Conservation (phyloP, 805 yeast genomes). For the Candida montana region DNA sequence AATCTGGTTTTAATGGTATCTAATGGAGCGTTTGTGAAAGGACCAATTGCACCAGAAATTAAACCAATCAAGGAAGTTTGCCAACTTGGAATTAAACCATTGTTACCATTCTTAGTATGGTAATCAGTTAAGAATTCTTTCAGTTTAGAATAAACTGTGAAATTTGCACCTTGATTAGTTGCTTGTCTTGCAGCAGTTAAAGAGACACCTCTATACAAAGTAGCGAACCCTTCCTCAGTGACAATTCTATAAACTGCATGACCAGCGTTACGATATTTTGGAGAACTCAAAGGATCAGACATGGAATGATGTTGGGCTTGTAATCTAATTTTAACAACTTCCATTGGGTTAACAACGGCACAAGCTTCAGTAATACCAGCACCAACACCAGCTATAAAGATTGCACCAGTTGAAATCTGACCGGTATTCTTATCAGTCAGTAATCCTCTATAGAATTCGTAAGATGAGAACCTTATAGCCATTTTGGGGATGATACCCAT, state of each 20-base stretch:
- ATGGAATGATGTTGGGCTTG: slow-evolving; percentile 93
- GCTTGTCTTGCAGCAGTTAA: slow-evolving; percentile 98
- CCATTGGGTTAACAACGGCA: slow-evolving; percentile 93
- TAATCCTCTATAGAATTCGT: slow-evolving; percentile 76
- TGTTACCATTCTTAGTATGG: slow-evolving; percentile 39
- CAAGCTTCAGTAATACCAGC: slow-evolving; percentile 98
- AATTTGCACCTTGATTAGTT: slow-evolving; percentile 96
- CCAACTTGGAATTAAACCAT: slow-evolving; percentile 72
- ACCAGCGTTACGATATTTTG: slow-evolving; percentile 87
- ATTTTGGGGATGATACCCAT: slow-evolving; percentile 97
- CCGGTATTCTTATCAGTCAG: slow-evolving; percentile 57
- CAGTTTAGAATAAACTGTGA: slow-evolving; percentile 87
- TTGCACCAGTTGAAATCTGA: slow-evolving; percentile 61
- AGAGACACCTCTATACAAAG: slow-evolving; percentile 90
- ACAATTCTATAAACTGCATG: slow-evolving; percentile 83
- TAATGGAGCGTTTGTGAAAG: slow-evolving; percentile 94
- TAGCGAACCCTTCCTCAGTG: slow-evolving; percentile 85
- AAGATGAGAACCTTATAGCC: slow-evolving; percentile 95
- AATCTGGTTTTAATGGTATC: slow-evolving; percentile 96
- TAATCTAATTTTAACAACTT: slow-evolving; percentile 91
- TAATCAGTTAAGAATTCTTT: slow-evolving; percentile 63
- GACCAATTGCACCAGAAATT: slow-evolving; percentile 94
- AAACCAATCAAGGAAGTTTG: slow-evolving; percentile 91
- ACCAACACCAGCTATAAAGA: slow-evolving; percentile 90
- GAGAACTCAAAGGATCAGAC: slow-evolving; percentile 70